These are phyloP conservation scores for Ceratocystis diversiconidia DNA, from an alignment of 2,329 filamentous ascomycete species.

Conservation along the genomic window DNA sequence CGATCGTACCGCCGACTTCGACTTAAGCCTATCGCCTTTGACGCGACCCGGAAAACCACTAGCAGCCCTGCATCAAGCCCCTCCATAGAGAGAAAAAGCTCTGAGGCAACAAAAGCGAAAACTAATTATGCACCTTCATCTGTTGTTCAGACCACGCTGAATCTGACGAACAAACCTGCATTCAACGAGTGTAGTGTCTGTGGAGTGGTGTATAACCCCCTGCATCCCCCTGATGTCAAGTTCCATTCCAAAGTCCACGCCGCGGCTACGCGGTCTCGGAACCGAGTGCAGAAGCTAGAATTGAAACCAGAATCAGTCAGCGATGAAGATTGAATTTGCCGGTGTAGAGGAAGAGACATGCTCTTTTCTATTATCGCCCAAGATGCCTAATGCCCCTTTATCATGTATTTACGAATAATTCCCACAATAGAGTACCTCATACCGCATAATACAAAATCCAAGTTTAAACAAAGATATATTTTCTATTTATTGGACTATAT, in stretches of 20 bases:
- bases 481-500: too few relatives aligned
- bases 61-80: neutral
- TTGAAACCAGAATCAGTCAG: neutral
- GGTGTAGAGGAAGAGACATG: neutral
- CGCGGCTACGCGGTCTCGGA: slow-evolving; percentile 24
- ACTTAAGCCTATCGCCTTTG: neutral
- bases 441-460: too few relatives aligned
- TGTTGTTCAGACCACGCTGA: slow-evolving; percentile 31
- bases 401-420: slow-evolving; percentile 1
- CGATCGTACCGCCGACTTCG: neutral
- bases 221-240: slow-evolving; percentile 32
- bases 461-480: too few relatives aligned
- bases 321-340: neutral
- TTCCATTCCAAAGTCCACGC: slow-evolving; percentile 30
- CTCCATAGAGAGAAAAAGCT: neutral
- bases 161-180: slow-evolving; percentile 29
- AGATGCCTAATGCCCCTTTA: neutral
- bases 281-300: slow-evolving; percentile 14
- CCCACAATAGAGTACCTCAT: neutral
- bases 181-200: slow-evolving; percentile 33
- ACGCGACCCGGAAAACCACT: neutral
- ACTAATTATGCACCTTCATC: neutral
- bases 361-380: neutral
- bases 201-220: slow-evolving; percentile 32
- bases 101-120: neutral